These are phyloP conservation scores for Lyophyllum shimeji DNA, from an alignment of 768 basidiomycete genomes.

Conservation along the genomic window DNA sequence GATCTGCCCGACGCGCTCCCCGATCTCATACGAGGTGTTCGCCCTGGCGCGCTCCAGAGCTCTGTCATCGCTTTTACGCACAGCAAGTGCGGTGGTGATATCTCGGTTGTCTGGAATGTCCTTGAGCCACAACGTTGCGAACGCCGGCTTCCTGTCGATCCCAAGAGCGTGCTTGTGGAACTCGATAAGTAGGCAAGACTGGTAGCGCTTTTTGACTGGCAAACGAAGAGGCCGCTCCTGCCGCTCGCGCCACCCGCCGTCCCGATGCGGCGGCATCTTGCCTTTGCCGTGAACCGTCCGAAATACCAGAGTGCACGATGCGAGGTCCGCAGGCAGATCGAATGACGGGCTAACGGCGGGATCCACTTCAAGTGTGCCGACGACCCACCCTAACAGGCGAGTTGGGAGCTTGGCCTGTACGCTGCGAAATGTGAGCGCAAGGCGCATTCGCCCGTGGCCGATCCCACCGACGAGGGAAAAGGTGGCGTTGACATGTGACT, in stretches of 20 bases:
- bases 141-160: conserved; percentile 34
- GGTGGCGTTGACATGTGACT: conserved; percentile 55
- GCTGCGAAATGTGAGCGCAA: conserved; percentile 68
- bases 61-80: conserved; percentile 23
- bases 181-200: conserved; percentile 37
- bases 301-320: conserved; percentile 39
- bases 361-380: conserved; percentile 60
- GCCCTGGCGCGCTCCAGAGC: conserved; percentile 24
- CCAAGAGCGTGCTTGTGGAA: conserved; percentile 34
- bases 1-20: conserved; percentile 28
- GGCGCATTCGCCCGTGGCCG: conserved; percentile 61
- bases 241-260: conserved; percentile 34
- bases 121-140: conserved; percentile 41
- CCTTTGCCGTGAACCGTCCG: conserved; percentile 36
- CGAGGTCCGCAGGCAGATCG: conserved; percentile 32
- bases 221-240: conserved; percentile 30
- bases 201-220: conserved; percentile 39
- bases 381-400: conserved; percentile 65
- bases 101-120: conserved; percentile 39
- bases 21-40: conserved; percentile 25
- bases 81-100: conserved; percentile 24
- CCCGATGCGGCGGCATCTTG: conserved; percentile 30
- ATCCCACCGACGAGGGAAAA: conserved; percentile 71
- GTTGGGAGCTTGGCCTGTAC: conserved; percentile 59
- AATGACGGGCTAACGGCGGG: conserved; percentile 28